Conservation (phyloP, 2,329 filamentous ascomycete genomes). For the Parafenestella ontariensis region DNA sequence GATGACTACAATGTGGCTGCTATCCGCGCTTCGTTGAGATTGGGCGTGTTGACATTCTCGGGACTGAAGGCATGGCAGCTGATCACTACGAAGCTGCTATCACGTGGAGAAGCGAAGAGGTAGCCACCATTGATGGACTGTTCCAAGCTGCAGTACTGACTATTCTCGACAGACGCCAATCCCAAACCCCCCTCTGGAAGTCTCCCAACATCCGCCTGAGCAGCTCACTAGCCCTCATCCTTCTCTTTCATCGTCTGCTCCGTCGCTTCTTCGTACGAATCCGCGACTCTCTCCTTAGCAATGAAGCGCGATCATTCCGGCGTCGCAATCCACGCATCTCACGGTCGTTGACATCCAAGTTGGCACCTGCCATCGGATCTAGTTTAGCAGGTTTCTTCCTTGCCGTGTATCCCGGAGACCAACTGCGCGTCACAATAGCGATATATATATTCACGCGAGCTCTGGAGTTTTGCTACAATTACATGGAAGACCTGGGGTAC, state of each 20-base stretch:
- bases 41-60: slow-evolving; percentile 52
- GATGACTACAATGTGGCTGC: slow-evolving; percentile 58
- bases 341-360: slow-evolving; percentile 76
- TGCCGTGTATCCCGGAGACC: slow-evolving; percentile 74
- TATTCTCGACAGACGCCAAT: slow-evolving; percentile 38
- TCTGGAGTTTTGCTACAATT: slow-evolving; percentile 86
- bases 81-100: slow-evolving; percentile 46
- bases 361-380: slow-evolving; percentile 89
- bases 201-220: slow-evolving; percentile 79
- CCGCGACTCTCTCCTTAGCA: slow-evolving; percentile 77
- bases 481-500: slow-evolving; percentile 73
- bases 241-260: slow-evolving; percentile 86
- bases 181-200: slow-evolving; percentile 52
- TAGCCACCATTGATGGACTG: slow-evolving; percentile 2
- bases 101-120: slow-evolving; percentile 39
- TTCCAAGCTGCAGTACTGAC: neutral
- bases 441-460: slow-evolving; percentile 84
- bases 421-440: slow-evolving; percentile 78
- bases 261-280: slow-evolving; percentile 88
- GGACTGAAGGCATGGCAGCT: slow-evolving; percentile 58
- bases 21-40: slow-evolving; percentile 54
- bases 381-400: slow-evolving; percentile 85
- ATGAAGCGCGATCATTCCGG: slow-evolving; percentile 82
- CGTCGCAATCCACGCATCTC: slow-evolving; percentile 80
- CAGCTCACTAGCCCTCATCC: slow-evolving; percentile 80